A percentile compares a stretch with the other conserved stretches of the same genome.
Evolutionary conservation across 441 rosid genomes (phyloP).

Genomic region (Corymbia calophylla): DNA sequence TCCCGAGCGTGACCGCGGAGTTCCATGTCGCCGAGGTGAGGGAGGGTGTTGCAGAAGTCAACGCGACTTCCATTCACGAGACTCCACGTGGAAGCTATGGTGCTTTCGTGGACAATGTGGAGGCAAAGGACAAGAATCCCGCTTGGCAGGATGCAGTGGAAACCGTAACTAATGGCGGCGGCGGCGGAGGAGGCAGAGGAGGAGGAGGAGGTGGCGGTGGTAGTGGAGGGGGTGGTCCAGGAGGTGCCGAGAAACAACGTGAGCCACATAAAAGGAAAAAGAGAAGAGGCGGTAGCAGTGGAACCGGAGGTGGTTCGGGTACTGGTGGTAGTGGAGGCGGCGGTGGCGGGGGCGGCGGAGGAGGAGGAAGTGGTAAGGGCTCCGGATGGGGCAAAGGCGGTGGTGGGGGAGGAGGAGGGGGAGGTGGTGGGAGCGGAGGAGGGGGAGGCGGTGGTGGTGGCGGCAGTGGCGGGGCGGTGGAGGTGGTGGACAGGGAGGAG

Average conservation of each 20-base stretch:
- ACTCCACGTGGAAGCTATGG: background rate
- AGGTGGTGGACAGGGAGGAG: background rate
- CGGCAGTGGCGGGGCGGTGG: background rate
- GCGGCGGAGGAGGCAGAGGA: too few species aligned
- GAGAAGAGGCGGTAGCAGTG: slow-evolving; percentile 4
- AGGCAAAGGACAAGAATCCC: background rate
- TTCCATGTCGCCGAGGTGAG: background rate
- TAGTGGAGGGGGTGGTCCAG: background rate
- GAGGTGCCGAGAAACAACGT: background rate
- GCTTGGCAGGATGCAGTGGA: background rate
- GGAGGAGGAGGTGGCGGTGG: background rate
- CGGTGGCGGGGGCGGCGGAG: background rate
- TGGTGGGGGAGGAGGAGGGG: background rate
- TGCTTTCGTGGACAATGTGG: background rate
- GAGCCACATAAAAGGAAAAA: background rate
- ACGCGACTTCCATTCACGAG: background rate
- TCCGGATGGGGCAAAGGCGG: background rate
- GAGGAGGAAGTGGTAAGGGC: background rate
- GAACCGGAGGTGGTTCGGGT: background rate
- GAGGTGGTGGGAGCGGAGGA: background rate
- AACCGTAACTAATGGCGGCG: background rate
- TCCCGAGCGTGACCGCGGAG: background rate
- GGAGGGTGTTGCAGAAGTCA: background rate
- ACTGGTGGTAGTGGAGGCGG: slow-evolving; percentile 11
- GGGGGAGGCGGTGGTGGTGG: background rate